These are phyloP conservation scores for Fallopia convolvulus DNA, from an alignment of 148 eudicot genomes.

Conservation along the genomic window DNA sequence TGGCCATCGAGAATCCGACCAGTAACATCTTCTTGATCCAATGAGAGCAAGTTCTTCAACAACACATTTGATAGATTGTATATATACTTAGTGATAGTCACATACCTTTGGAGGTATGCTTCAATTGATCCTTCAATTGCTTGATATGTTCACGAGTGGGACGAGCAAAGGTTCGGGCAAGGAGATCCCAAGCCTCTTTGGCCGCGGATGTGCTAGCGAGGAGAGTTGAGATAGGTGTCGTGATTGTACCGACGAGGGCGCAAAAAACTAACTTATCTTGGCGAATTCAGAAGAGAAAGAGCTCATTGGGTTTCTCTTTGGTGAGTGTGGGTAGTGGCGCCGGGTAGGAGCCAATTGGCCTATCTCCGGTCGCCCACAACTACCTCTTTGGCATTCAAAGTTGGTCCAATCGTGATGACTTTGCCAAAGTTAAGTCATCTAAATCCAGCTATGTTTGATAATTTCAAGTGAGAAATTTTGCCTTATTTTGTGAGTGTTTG, in stretches of 20 bases:
- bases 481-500: too few species aligned
- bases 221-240: background rate
- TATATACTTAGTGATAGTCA: background rate
- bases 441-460: too few species aligned
- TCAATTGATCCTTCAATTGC: slow-evolving; percentile 4
- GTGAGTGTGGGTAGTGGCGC: too few species aligned
- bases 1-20: background rate
- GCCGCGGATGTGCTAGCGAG: background rate
- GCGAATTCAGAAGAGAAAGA: too few species aligned
- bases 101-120: background rate
- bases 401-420: too few species aligned
- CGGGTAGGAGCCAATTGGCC: too few species aligned
- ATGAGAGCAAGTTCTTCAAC: background rate
- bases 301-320: too few species aligned
- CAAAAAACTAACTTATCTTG: slow-evolving; percentile 6
- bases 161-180: background rate
- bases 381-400: too few species aligned
- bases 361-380: too few species aligned
- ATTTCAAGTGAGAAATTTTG: too few species aligned
- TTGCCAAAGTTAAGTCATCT: too few species aligned
- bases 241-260: background rate
- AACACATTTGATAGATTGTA: background rate
- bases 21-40: slow-evolving; percentile 8
- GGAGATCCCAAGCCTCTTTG: background rate
- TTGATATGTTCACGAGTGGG: slow-evolving; percentile 12